A percentile compares a stretch with the other conserved stretches of the same genome.
phyloP scores from a whole-genome alignment of 2,329 filamentous ascomycete genomes.

The Alternaria viburni region DNA sequence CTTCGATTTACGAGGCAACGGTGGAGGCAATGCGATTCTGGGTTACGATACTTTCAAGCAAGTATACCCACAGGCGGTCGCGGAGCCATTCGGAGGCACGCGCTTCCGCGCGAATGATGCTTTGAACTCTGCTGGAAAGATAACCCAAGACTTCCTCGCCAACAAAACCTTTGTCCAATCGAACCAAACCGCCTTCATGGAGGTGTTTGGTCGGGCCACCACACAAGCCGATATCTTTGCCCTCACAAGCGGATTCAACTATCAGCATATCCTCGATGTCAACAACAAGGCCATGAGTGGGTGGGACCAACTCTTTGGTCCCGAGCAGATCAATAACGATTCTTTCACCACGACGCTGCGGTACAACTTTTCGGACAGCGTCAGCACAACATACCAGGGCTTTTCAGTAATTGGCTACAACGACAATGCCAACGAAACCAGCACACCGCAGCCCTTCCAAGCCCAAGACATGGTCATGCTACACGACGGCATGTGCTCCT shows the following conservation, averaged over 20 bases:
- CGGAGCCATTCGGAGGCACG: constrained; percentile 53
- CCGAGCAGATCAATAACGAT: constrained; percentile 39
- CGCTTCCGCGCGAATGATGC: constrained; percentile 56
- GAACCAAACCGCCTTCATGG: constrained; percentile 34
- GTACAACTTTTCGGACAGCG: constrained; percentile 46
- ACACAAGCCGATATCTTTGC: constrained; percentile 31
- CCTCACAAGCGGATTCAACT: constrained; percentile 41
- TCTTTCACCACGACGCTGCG: constrained; percentile 45
- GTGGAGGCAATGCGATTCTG: constrained; percentile 58
- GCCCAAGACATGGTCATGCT: constrained; percentile 51
- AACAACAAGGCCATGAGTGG: constrained; percentile 37
- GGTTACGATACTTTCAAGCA: constrained; percentile 59
- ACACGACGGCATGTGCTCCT: constrained; percentile 55
- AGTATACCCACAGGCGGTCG: constrained; percentile 56
- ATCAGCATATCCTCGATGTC: constrained; percentile 38
- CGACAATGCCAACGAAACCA: constrained; percentile 37
- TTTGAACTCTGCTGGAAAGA: constrained; percentile 43
- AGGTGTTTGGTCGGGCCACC: constrained; percentile 31
- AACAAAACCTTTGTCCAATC: constrained; percentile 38
- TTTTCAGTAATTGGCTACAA: constrained; percentile 42
- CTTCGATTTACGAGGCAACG: constrained; percentile 68
- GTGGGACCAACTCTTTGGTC: constrained; percentile 48
- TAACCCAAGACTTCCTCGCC: constrained; percentile 37
- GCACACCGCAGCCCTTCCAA: constrained; percentile 45
- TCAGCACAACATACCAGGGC: constrained; percentile 36